A percentile compares a stretch with the other conserved stretches of the same genome.
Evolutionary conservation across 805 yeast species (phyloP).

Genomic region (Suhomyces sp.): DNA sequence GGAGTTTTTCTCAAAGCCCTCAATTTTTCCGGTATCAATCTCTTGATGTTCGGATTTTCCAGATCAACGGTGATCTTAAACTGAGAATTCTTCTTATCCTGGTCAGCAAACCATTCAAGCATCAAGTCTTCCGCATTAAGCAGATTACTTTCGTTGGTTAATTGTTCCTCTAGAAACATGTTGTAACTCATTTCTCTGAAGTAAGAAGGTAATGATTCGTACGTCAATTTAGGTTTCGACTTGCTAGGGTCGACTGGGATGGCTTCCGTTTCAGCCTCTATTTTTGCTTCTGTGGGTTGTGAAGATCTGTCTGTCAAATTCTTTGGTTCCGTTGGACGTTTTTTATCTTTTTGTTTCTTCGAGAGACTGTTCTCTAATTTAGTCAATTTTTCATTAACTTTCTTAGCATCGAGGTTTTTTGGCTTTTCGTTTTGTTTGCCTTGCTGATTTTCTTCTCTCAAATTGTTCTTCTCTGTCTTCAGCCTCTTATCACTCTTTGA

Average conservation of each 20-base stretch:
- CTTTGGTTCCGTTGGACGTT: conserved; percentile 1
- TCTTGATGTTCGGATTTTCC: conserved; percentile 48
- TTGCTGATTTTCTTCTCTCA: too few species aligned
- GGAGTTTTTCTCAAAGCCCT: conserved; percentile 57
- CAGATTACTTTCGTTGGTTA: conserved; percentile 38
- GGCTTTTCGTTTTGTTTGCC: too few species aligned
- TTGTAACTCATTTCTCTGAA: conserved; percentile 60
- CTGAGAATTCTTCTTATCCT: conserved; percentile 39
- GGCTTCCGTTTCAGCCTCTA: too few species aligned
- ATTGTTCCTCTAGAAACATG: conserved; percentile 60
- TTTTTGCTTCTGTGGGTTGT: too few species aligned
- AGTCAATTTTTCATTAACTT: too few species aligned
- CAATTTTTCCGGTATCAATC: conserved; percentile 50
- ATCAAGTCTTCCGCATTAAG: conserved; percentile 42
- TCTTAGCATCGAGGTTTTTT: too few species aligned
- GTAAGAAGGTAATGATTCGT: conserved; percentile 51
- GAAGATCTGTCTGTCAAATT: too few species aligned
- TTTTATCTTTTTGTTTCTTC: conserved; percentile 6
- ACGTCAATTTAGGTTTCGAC: conserved; percentile 41
- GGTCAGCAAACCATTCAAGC: conserved; percentile 52
- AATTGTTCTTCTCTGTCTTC: too few species aligned
- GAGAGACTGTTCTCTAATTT: too few species aligned
- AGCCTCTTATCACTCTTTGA: too few species aligned
- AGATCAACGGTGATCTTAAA: conserved; percentile 44
- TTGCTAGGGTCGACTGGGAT: neutral